Evolutionary conservation across 208 protist species (phyloP).

Genomic region (Leishmania major): DNA sequence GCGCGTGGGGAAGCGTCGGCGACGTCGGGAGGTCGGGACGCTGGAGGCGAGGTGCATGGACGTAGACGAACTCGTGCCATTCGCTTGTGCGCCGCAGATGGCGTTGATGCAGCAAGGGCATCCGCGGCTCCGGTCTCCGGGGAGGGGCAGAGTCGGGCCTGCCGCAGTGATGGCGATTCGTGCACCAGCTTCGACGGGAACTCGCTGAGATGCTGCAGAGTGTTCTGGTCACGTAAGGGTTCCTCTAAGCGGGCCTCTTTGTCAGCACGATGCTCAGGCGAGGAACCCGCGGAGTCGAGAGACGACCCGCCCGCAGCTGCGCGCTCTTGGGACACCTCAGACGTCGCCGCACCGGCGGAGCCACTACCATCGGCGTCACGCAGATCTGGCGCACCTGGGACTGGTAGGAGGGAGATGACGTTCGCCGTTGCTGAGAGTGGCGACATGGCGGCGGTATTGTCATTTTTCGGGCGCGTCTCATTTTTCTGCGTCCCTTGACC

Average conservation of each 20-base stretch:
- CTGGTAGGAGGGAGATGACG: not conserved
- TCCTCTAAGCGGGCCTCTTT: not conserved
- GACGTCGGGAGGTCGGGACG: not conserved
- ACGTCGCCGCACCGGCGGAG: not conserved
- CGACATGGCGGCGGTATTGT: not conserved
- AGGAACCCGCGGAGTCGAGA: not conserved
- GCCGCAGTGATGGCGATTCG: not conserved
- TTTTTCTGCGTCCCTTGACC: too few species aligned
- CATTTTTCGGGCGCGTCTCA: not conserved
- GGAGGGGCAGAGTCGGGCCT: not conserved
- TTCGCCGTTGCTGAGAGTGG: not conserved
- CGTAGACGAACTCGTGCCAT: slow-evolving; percentile 4
- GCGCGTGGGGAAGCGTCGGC: not conserved
- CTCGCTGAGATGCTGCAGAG: not conserved
- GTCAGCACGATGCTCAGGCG: not conserved
- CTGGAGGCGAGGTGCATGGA: slow-evolving; percentile 6
- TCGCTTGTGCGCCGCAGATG: not conserved
- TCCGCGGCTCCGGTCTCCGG: not conserved
- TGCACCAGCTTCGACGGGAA: not conserved
- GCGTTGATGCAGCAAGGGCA: not conserved
- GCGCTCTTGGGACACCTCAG: not conserved
- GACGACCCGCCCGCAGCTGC: not conserved
- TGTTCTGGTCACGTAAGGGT: not conserved
- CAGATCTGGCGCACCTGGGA: not conserved
- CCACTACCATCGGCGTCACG: not conserved